Conservation (phyloP, 225 moss, liverwort and hornwort genomes). For the Bryoerythrophyllum caledonicum region DNA sequence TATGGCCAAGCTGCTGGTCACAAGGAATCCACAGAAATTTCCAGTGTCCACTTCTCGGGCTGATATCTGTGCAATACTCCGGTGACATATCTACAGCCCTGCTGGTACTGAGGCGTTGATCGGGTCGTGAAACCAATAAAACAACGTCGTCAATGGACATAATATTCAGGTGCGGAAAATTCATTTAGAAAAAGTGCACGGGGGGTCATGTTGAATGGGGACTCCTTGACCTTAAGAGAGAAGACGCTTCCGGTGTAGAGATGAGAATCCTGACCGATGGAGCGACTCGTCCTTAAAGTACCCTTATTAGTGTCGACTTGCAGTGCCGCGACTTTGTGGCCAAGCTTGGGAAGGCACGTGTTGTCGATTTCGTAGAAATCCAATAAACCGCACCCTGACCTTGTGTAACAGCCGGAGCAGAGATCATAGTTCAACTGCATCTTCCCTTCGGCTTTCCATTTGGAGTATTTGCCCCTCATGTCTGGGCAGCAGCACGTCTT, state of each 20-base stretch:
- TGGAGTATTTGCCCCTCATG: background rate
- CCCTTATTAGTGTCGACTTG: too few species aligned
- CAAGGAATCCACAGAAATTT: too few species aligned
- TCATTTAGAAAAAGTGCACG: background rate
- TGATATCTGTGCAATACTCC: too few species aligned
- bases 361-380: conserved; percentile 1
- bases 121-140: too few species aligned
- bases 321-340: background rate
- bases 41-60: too few species aligned
- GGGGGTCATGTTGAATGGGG: background rate
- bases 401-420: background rate
- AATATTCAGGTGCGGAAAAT: background rate
- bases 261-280: background rate
- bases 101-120: too few species aligned
- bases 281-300: background rate
- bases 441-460: background rate
- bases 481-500: background rate
- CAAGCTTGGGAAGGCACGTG: background rate
- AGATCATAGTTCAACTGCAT: background rate
- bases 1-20: background rate
- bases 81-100: too few species aligned
- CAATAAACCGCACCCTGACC: background rate
- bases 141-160: too few species aligned
- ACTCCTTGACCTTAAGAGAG: background rate
- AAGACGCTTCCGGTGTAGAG: background rate